Evolutionary conservation across 352 stramenopile species (phyloP), one percentile per base, ranked within the genome.

Genomic region (Pythium grandisporangium): DNA sequence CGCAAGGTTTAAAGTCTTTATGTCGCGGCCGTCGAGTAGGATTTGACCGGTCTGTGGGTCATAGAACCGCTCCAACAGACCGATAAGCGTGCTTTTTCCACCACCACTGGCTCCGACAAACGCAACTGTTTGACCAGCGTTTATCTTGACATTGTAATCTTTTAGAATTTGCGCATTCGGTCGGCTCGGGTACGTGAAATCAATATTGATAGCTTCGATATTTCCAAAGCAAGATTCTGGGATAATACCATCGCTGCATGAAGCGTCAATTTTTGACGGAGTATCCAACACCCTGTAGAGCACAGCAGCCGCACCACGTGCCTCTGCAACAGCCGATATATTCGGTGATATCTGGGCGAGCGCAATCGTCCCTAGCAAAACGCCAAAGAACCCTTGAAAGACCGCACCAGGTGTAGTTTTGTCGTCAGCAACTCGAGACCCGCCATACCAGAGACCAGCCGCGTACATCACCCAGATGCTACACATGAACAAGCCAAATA

Each of bases 61-160:
- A 52, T 96, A 96, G 45, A 96, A 94, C 20, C 83, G 51, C 39
- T 89, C 51, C n/a, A 95, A 46, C 36, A 96, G 57, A 6, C 37
- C n/a, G 7, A 49, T 42, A 6, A 49, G 42, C 17, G 42, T 49
- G 16, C 30, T 42, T 33, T 49, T 49, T 6, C 42, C 42, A 24
- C 42, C 42, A 42, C 42, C 42, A 34, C 42, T 49, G 6, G 42
- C n/a, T 12, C 42, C 42, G 10, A 50, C 42, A 26, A 50, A 50
- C 5, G 42, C 42, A 5, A 45, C 38, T 6, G 38, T 81, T 11
- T 54, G 21, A 12, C 84, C 77, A 29, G 66, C 63, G 16, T 50
- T 23, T 49, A 75, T 72, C 11, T 52, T 56, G 1, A 97, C 45
- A 35, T 62, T 73, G 34, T 96, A 61, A 26, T 60, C 57, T 23